Conservation (phyloP, 768 basidiomycete species). For the Neoboletus brunneissimus region DNA sequence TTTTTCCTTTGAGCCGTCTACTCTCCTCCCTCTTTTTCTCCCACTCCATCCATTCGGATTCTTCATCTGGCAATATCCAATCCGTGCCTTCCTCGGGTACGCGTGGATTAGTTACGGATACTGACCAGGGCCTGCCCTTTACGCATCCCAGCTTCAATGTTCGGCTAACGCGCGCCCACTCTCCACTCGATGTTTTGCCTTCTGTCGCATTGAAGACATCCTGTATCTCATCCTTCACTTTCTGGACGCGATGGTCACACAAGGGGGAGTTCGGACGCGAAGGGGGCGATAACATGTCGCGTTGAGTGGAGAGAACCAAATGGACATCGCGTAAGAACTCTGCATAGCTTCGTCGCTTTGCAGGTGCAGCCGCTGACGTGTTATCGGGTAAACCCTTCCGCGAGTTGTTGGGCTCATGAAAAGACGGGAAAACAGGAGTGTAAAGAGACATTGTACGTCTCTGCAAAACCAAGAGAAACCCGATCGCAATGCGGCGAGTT, state of each 20-base stretch:
- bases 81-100: slow-evolving; percentile 24
- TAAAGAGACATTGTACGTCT: slow-evolving; percentile 31
- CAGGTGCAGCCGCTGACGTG: background rate
- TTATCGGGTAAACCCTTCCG: slow-evolving; percentile 7
- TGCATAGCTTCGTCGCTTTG: slow-evolving; percentile 18
- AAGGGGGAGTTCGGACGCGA: slow-evolving; percentile 35
- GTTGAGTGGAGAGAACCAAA: slow-evolving; percentile 32
- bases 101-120: slow-evolving; percentile 20
- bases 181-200: slow-evolving; percentile 42
- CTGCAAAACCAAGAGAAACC: background rate
- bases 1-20: slow-evolving; percentile 18
- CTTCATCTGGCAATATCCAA: slow-evolving; percentile 43
- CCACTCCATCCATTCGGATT: slow-evolving; percentile 49
- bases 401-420: slow-evolving; percentile 5
- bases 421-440: slow-evolving; percentile 33
- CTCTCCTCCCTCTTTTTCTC: slow-evolving; percentile 34
- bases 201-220: slow-evolving; percentile 36
- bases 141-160: slow-evolving; percentile 41
- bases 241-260: slow-evolving; percentile 29
- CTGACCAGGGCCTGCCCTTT: slow-evolving; percentile 33
- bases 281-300: slow-evolving; percentile 33
- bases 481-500: background rate
- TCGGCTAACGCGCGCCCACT: slow-evolving; percentile 44
- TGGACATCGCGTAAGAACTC: slow-evolving; percentile 33
- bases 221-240: slow-evolving; percentile 33